Evolutionary conservation across 1,139 yeast species (phyloP).

Genomic region (Wickerhamomyces sp.): DNA sequence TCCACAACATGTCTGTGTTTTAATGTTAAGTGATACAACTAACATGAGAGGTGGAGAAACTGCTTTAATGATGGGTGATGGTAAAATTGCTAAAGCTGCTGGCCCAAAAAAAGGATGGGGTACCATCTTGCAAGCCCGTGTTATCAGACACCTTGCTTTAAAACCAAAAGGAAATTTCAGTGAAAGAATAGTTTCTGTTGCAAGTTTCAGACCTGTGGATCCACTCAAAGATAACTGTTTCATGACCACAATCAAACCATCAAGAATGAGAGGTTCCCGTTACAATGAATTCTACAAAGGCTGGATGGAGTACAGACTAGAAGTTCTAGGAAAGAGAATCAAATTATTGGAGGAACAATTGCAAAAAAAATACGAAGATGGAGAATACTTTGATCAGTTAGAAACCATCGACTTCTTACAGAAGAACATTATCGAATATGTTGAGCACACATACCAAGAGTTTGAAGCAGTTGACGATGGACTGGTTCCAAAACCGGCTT

Average conservation of each 20-base stretch:
- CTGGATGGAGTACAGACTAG: conserved; percentile 40
- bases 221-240: conserved; percentile 37
- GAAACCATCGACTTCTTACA: conserved; percentile 34
- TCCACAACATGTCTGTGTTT: conserved; percentile 59
- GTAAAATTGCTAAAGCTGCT: conserved; percentile 41
- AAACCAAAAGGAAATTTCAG: conserved; percentile 41
- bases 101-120: conserved; percentile 54
- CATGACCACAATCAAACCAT: conserved; percentile 38
- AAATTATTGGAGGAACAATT: conserved; percentile 27
- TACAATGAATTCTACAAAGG: conserved; percentile 41
- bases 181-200: conserved; percentile 51
- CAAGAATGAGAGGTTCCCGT: conserved; percentile 27
- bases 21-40: conserved; percentile 54
- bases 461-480: conserved; percentile 40
- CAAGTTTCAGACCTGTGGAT: conserved; percentile 40
- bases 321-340: conserved; percentile 36
- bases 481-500: conserved; percentile 16
- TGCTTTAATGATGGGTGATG: conserved; percentile 43
- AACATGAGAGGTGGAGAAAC: conserved; percentile 61
- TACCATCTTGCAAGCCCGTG: conserved; percentile 52
- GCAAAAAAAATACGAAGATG: conserved; percentile 19
- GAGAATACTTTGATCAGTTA: conserved; percentile 37
- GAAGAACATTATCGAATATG: conserved; percentile 36
- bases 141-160: conserved; percentile 53
- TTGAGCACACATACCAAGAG: conserved; percentile 40